These are phyloP conservation scores for Carex littledalei DNA, from an alignment of 176 grass and related monocot genomes.

Conservation along the genomic window DNA sequence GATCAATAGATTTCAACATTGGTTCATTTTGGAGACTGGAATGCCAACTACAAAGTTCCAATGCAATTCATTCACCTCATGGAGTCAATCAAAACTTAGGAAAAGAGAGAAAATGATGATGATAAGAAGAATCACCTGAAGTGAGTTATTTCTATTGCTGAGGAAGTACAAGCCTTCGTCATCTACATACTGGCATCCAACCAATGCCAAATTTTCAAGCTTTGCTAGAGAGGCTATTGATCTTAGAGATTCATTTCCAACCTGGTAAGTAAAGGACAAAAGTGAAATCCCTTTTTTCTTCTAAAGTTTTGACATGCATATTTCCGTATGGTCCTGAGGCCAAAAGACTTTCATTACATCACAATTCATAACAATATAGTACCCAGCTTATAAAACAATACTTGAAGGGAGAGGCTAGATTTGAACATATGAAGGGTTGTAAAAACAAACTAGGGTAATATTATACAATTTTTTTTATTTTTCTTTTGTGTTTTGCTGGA, in stretches of 20 bases:
- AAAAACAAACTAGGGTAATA: not conserved
- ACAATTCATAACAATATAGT: not conserved
- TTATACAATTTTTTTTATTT: not conserved
- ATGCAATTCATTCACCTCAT: not conserved
- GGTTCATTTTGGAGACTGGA: not conserved
- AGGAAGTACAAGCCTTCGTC: constrained; percentile 75
- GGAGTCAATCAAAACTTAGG: not conserved
- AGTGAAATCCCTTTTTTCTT: not conserved
- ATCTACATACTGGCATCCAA: constrained; percentile 71
- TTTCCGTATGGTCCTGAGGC: not conserved
- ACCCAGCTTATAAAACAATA: not conserved
- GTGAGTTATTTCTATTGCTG: constrained; percentile 48
- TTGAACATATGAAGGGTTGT: not conserved
- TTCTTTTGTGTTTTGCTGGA: not conserved
- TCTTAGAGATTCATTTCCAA: constrained; percentile 69
- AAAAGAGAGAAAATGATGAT: not conserved
- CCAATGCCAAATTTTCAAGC: constrained; percentile 76
- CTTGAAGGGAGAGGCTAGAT: constrained; percentile 11
- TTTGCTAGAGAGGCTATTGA: constrained; percentile 79
- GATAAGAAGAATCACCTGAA: constrained; percentile 45
- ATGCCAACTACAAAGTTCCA: not conserved
- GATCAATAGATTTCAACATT: not conserved
- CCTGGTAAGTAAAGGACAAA: constrained; percentile 32
- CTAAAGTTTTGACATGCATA: constrained; percentile 6
- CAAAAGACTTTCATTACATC: not conserved